These are phyloP conservation scores for Paramecium sonneborni DNA, from an alignment of 73 alveolate genomes.

Conservation along the genomic window DNA sequence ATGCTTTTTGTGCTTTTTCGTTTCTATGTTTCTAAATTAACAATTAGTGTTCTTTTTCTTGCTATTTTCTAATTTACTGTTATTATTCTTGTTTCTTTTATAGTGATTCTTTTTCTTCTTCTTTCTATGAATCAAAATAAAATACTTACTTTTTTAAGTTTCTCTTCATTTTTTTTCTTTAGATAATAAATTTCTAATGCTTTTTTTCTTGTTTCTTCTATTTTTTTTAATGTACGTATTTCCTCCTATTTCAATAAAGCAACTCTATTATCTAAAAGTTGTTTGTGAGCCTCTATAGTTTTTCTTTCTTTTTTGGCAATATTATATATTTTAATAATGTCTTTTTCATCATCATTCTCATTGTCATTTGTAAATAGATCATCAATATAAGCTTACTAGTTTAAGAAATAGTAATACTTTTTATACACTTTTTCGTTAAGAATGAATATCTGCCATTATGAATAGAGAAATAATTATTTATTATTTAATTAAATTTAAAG, in stretches of 20 bases:
- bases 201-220: conserved; percentile 76
- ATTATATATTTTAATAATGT: background rate
- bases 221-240: conserved; percentile 67
- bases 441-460: background rate
- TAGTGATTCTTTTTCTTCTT: background rate
- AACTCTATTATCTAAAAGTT: conserved; percentile 75
- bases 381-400: conserved; percentile 4
- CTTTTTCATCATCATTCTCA: background rate
- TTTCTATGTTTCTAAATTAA: background rate
- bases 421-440: background rate
- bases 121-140: background rate
- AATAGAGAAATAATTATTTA: background rate
- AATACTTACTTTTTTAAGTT: conserved; percentile 21
- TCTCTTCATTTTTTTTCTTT: conserved; percentile 69
- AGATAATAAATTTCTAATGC: conserved; percentile 71
- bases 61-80: background rate
- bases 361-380: conserved; percentile 24
- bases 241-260: conserved; percentile 79
- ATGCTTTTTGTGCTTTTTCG: background rate
- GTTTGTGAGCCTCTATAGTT: conserved; percentile 74
- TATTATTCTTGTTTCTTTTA: background rate
- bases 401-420: background rate
- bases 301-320: conserved; percentile 65
- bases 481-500: background rate
- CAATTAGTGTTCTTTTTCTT: background rate